phyloP scores from a whole-genome alignment of 2,329 filamentous ascomycete genomes.

The Trichoderma hamatum region DNA sequence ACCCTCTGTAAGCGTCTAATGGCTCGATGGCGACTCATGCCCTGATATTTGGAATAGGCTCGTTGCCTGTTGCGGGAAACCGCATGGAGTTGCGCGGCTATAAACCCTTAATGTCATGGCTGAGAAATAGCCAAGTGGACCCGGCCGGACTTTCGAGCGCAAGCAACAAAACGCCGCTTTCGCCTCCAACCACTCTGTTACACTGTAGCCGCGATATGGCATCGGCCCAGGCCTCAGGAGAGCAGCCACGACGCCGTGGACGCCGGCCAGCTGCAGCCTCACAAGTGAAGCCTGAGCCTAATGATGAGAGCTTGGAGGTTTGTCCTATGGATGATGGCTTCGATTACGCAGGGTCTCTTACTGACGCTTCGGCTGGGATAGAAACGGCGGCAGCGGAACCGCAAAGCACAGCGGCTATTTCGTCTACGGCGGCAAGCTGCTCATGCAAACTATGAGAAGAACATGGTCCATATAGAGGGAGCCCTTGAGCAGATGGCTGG shows the following conservation, averaged over 20 bases:
- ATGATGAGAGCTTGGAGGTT: conserved; percentile 14
- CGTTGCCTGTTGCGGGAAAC: not conserved
- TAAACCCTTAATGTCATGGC: not conserved
- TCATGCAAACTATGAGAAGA: conserved; percentile 11
- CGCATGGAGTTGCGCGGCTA: not conserved
- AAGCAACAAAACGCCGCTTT: not conserved
- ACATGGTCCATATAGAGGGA: conserved; percentile 10
- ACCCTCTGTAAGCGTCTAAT: not conserved
- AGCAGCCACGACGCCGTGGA: not conserved
- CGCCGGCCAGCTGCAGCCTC: not conserved
- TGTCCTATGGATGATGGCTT: not conserved
- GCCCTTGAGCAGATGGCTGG: conserved; percentile 17
- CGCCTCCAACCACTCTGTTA: not conserved
- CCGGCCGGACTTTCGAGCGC: not conserved
- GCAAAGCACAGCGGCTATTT: conserved; percentile 19
- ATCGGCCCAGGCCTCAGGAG: not conserved
- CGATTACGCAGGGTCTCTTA: no score
- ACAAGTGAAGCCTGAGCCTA: not conserved
- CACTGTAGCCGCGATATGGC: not conserved
- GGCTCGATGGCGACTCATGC: not conserved
- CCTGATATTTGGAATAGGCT: not conserved
- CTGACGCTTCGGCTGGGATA: not conserved
- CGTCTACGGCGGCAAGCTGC: conserved; percentile 17
- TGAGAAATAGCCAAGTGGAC: not conserved
- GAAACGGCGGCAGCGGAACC: conserved; percentile 21